Evolutionary conservation across 108 stramenopile species (phyloP).

Genomic region (Chaetoceros tenuissimus): DNA sequence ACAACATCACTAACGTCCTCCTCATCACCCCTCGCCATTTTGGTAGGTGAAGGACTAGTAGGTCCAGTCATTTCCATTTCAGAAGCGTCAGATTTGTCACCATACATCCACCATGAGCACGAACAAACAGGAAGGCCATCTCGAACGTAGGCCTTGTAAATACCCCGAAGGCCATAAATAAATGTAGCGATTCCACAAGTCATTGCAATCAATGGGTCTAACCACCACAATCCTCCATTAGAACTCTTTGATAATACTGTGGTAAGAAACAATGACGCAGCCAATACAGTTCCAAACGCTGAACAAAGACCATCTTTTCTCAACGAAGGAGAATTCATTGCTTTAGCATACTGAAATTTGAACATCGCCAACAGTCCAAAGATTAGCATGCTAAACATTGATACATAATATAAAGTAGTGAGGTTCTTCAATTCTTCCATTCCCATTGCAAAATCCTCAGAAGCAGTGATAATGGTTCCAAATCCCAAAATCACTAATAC

Average conservation of each 20-base stretch:
- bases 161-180: constrained; percentile 33
- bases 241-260: constrained; percentile 11
- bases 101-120: neutral
- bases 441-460: constrained; percentile 36
- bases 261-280: constrained; percentile 50
- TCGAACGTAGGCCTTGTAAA: neutral
- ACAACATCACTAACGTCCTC: too few species aligned
- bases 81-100: too few species aligned
- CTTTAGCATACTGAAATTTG: constrained; percentile 57
- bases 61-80: too few species aligned
- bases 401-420: constrained; percentile 24
- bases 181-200: constrained; percentile 44
- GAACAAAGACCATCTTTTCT: constrained; percentile 75
- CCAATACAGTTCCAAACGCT: constrained; percentile 57
- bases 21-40: too few species aligned
- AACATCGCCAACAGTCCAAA: constrained; percentile 53
- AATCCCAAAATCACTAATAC: constrained; percentile 54
- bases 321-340: constrained; percentile 41
- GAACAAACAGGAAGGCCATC: neutral
- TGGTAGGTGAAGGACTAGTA: too few species aligned
- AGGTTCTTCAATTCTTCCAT: constrained; percentile 20
- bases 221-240: constrained; percentile 34
- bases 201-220: constrained; percentile 65
- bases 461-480: constrained; percentile 33
- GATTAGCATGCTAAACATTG: constrained; percentile 36